phyloP scores from a whole-genome alignment of 148 eudicot species.

The Dianthus caryophyllus region DNA sequence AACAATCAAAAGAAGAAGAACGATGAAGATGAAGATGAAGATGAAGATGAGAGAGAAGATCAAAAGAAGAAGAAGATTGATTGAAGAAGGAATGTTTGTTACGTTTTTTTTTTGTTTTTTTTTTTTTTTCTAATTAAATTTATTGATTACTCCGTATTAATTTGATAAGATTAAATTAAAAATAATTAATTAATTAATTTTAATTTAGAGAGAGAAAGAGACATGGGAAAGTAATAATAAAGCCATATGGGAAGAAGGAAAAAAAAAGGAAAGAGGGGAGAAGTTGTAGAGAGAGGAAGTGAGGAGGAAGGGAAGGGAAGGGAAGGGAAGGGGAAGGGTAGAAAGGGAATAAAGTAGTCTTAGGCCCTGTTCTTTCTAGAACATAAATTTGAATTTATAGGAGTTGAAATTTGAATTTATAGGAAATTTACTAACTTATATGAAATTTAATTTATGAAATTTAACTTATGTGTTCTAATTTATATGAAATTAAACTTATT shows the following conservation, averaged over 20 bases:
- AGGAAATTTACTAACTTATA: too few relatives aligned
- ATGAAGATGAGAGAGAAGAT: neutral
- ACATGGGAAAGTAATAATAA: neutral
- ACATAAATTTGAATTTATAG: too few relatives aligned
- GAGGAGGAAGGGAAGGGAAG: constrained; percentile 5
- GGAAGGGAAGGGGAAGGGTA: constrained; percentile 9
- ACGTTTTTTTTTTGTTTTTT: neutral
- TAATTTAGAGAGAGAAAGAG: neutral
- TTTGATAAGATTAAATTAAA: too few relatives aligned
- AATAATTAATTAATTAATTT: neutral
- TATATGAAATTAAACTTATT: too few relatives aligned
- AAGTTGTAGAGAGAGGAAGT: neutral
- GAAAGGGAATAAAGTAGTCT: neutral
- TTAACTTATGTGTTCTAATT: too few relatives aligned
- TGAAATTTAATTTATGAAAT: too few relatives aligned
- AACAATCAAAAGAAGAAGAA: neutral
- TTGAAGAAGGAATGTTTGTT: constrained; percentile 17
- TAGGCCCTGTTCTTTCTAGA: too few relatives aligned
- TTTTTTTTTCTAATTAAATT: neutral
- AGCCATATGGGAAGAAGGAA: neutral
- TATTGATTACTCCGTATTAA: neutral
- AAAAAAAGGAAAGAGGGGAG: too few relatives aligned
- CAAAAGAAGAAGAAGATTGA: constrained; percentile 6
- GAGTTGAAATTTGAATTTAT: too few relatives aligned
- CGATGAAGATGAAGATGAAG: neutral